Percentiles rank a stretch among this genome's conserved stretches.
Evolutionary conservation across 2,329 filamentous ascomycete genomes (phyloP).

Genomic region (Acrodontium crateriforme): DNA sequence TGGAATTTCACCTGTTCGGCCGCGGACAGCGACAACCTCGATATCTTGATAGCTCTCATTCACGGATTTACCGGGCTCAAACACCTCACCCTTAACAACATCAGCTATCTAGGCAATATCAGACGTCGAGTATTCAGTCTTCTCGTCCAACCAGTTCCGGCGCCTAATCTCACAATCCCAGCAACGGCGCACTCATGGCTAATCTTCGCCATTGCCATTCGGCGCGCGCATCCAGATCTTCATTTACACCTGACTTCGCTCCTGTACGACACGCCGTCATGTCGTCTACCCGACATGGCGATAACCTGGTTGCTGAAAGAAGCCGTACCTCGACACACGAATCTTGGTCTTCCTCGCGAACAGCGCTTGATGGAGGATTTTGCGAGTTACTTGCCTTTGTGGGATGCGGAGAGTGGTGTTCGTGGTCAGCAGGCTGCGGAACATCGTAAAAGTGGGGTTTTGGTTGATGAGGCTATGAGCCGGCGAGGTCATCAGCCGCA

Average conservation of each 20-base stretch:
- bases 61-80: not conserved
- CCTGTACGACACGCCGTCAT: not conserved
- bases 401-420: constrained; percentile 9
- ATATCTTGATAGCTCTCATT: not conserved
- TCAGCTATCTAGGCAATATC: not conserved
- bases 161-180: no score
- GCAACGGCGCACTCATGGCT: constrained; percentile 3
- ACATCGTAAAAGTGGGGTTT: constrained; percentile 4
- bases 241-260: constrained; percentile 4
- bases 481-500: constrained; percentile 4
- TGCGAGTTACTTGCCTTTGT: constrained; percentile 9
- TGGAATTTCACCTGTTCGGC: not conserved
- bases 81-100: not conserved
- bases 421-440: constrained; percentile 4
- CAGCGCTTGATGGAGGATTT: constrained; percentile 12
- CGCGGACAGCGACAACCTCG: not conserved
- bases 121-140: no score
- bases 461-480: constrained; percentile 11
- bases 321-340: constrained; percentile 5
- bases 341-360: constrained; percentile 8
- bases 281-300: constrained; percentile 3
- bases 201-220: constrained; percentile 6
- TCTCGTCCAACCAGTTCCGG: no score
- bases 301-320: constrained; percentile 6
- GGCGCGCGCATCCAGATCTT: constrained; percentile 3